Base-by-base conservation (phyloP, 2,329 filamentous ascomycete species). In the Cadophora malorum region DNA sequence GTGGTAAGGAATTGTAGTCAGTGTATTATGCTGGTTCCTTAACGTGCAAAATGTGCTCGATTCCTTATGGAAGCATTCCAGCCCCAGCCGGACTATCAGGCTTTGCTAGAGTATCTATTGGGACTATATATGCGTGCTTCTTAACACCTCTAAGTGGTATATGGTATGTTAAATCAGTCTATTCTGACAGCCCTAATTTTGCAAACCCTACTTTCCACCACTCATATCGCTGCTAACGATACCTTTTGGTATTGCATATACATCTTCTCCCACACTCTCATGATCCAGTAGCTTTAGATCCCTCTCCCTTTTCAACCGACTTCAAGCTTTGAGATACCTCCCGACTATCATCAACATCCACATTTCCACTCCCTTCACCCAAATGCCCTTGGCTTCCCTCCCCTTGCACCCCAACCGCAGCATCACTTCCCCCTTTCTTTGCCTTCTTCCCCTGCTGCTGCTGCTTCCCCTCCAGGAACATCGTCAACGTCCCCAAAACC, bases 391-490 rank as follows among this genome's bases (percentile, higher is more conserved):
- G 35, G 14, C 53, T 49, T 23, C n/a, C 31, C 33, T 45, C 52
- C n/a, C 28, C 53, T 6, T 58, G 19, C 25, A 33, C 28, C 49
- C 25, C 53, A 47, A 50, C 23, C 52, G 23, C 47, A 58, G 33
- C 33, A 47, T 59, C 45, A 49, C 45, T 49, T 33, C 58, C 65
- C 12, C 60, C 62, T 67, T 41, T 74, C 68, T 62, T 56, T 47
- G 65, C 70, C 28, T 62, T 62, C 21, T 59, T 55, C 52, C 41
- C 41, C 41, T 14, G 7, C 21, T 38, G 35, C 21, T 38, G 35
- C 35, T 61, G 64, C 69, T 38, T 74, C 66, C 82, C 83, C 72
- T 85, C 82, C 25, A 83, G 76, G 69, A 77, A 80, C 70, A 87
- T 64, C 68, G 78, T 81, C 71, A 81, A 79, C 71, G 81, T 80